A percentile compares a stretch with the other conserved stretches of the same genome.
These are phyloP conservation scores for Ogataea degrootiae DNA, from an alignment of 805 yeast species.

Conservation along the genomic window DNA sequence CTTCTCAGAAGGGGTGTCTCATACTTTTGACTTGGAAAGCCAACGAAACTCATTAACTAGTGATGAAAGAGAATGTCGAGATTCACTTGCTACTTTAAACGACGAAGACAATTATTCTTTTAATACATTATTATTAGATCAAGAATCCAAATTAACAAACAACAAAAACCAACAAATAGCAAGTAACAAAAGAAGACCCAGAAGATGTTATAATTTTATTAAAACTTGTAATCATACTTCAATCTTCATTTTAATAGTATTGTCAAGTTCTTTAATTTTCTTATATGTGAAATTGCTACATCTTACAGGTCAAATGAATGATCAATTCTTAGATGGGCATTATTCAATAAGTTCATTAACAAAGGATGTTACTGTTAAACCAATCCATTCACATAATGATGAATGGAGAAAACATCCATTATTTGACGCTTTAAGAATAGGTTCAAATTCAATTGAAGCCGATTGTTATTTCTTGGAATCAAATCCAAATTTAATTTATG, in stretches of 20 bases:
- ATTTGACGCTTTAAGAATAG: constrained; percentile 48
- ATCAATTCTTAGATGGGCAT: background rate
- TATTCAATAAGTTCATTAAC: constrained; percentile 17
- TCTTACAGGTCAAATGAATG: constrained; percentile 7
- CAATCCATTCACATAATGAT: constrained; percentile 66
- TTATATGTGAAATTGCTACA: constrained; percentile 6
- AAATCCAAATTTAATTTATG: constrained; percentile 36
- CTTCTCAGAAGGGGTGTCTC: too few relatives aligned
- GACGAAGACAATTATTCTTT: too few relatives aligned
- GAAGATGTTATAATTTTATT: background rate
- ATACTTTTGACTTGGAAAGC: too few relatives aligned
- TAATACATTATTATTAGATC: too few relatives aligned
- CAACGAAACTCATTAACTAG: too few relatives aligned
- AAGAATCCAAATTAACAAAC: background rate
- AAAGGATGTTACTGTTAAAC: constrained; percentile 23
- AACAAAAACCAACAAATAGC: background rate
- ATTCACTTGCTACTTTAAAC: too few relatives aligned
- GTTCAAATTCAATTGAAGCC: constrained; percentile 59
- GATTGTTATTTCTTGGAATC: constrained; percentile 50
- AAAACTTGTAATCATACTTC: constrained; percentile 3
- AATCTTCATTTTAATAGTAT: constrained; percentile 5
- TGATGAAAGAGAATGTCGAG: too few relatives aligned
- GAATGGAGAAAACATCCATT: constrained; percentile 59
- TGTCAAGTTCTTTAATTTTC: constrained; percentile 7
- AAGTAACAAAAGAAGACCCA: too few relatives aligned